These are phyloP conservation scores for Colletotrichum lini DNA, from an alignment of 2,329 filamentous ascomycete genomes.

Conservation along the genomic window DNA sequence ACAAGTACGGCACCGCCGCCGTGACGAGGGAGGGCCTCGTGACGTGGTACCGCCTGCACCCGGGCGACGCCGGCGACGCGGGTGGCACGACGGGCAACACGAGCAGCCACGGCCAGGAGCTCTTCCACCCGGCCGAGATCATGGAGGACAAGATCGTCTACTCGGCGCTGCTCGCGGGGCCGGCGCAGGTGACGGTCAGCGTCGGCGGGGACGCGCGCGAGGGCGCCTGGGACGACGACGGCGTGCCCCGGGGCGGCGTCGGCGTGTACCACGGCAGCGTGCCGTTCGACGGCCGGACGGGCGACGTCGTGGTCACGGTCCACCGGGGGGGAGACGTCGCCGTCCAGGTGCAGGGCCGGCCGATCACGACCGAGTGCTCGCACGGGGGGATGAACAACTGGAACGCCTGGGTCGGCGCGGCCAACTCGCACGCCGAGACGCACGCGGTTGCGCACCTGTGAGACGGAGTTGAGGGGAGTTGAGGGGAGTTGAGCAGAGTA, in stretches of 20 bases:
- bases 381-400: conserved; percentile 41
- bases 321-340: conserved; percentile 19
- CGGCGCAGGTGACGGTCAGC: conserved; percentile 47
- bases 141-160: conserved; percentile 44
- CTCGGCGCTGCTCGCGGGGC: conserved; percentile 48
- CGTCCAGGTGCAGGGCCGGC: conserved; percentile 33
- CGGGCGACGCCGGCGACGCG: conserved; percentile 42
- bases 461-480: neutral
- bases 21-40: conserved; percentile 47
- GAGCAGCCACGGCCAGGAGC: conserved; percentile 46
- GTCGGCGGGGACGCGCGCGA: conserved; percentile 46
- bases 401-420: conserved; percentile 41
- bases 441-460: conserved; percentile 30
- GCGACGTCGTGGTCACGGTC: conserved; percentile 46
- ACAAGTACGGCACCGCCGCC: conserved; percentile 49
- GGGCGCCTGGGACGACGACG: conserved; percentile 44
- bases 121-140: conserved; percentile 43
- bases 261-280: conserved; percentile 52
- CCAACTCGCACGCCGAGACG: neutral
- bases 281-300: conserved; percentile 44
- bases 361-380: conserved; percentile 32
- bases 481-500: conserved; percentile 45
- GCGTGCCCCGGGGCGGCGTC: conserved; percentile 45
- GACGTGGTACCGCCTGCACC: conserved; percentile 48
- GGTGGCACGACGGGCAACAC: conserved; percentile 50